These are phyloP conservation scores for Ogataea nitratoaversa DNA, from an alignment of 805 yeast genomes.

Conservation along the genomic window DNA sequence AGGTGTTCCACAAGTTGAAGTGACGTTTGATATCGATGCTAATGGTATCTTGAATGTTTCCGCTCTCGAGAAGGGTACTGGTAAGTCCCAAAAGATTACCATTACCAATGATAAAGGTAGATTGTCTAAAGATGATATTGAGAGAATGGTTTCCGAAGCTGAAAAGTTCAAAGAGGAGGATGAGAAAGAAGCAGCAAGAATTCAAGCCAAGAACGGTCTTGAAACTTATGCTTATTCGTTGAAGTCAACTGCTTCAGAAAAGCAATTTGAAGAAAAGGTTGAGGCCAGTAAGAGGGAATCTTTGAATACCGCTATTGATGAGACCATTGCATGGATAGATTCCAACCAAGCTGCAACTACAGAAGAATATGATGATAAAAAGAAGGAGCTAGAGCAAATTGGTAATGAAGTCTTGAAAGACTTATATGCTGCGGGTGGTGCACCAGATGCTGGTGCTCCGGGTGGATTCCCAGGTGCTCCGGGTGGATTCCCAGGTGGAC, in stretches of 20 bases:
- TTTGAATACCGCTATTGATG: slow-evolving; percentile 74
- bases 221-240: slow-evolving; percentile 55
- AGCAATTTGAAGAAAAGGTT: slow-evolving; percentile 33
- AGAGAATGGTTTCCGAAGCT: slow-evolving; percentile 61
- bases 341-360: slow-evolving; percentile 87
- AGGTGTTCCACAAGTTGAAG: slow-evolving; percentile 89
- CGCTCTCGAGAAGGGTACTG: slow-evolving; percentile 92
- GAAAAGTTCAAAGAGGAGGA: slow-evolving; percentile 61
- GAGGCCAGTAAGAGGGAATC: slow-evolving; percentile 47
- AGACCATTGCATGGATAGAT: slow-evolving; percentile 83
- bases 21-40: slow-evolving; percentile 82
- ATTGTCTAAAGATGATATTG: slow-evolving; percentile 66
- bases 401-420: slow-evolving; percentile 97
- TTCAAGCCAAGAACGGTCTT: slow-evolving; percentile 53
- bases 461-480: slow-evolving; percentile 41
- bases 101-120: slow-evolving; percentile 94
- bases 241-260: slow-evolving; percentile 41
- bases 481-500: slow-evolving; percentile 33
- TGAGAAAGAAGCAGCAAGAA: slow-evolving; percentile 55
- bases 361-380: slow-evolving; percentile 89
- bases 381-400: slow-evolving; percentile 91
- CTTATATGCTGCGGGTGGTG: slow-evolving; percentile 93
- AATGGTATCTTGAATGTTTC: slow-evolving; percentile 82
- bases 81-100: slow-evolving; percentile 85
- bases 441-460: slow-evolving; percentile 57